These are phyloP conservation scores for Populus tremula DNA, from an alignment of 345 rosid species.

Conservation along the genomic window DNA sequence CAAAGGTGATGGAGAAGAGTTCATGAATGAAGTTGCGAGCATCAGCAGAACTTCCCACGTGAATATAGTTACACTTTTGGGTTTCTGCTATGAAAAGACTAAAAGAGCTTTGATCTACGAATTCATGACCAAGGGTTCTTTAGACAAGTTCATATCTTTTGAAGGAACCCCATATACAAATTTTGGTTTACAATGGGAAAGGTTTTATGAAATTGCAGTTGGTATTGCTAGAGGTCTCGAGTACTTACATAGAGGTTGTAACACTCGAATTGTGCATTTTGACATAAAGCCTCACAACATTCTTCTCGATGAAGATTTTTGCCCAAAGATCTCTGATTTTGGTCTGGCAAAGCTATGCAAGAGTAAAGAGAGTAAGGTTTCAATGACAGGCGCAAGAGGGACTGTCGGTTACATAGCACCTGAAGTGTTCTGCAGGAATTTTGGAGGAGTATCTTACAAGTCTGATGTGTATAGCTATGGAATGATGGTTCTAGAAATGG, in stretches of 20 bases:
- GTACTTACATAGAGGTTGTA: conserved; percentile 22
- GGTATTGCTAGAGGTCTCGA: conserved; percentile 20
- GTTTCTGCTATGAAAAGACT: conserved; percentile 37
- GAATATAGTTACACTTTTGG: conserved; percentile 37
- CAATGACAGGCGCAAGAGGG: conserved; percentile 18
- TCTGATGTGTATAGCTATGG: conserved; percentile 22
- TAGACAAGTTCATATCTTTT: conserved; percentile 23
- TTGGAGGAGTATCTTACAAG: conserved; percentile 15
- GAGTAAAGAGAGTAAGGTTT: conserved; percentile 13
- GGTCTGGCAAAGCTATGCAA: conserved; percentile 23
- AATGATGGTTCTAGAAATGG: conserved; percentile 13
- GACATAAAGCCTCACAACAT: conserved; percentile 31
- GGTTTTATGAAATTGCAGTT: conserved; percentile 1
- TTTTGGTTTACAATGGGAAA: background rate
- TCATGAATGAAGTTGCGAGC: conserved; percentile 48
- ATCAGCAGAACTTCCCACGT: conserved; percentile 51
- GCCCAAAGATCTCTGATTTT: conserved; percentile 24
- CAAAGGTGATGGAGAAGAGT: conserved; percentile 30
- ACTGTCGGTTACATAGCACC: conserved; percentile 23
- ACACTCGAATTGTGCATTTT: conserved; percentile 26
- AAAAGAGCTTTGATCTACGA: conserved; percentile 40
- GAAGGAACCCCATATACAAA: background rate
- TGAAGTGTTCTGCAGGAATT: conserved; percentile 12
- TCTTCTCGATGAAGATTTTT: conserved; percentile 13
- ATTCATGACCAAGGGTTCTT: conserved; percentile 40